phyloP scores from a whole-genome alignment of 2,329 filamentous ascomycete species.

The Orbilia oligospora region DNA sequence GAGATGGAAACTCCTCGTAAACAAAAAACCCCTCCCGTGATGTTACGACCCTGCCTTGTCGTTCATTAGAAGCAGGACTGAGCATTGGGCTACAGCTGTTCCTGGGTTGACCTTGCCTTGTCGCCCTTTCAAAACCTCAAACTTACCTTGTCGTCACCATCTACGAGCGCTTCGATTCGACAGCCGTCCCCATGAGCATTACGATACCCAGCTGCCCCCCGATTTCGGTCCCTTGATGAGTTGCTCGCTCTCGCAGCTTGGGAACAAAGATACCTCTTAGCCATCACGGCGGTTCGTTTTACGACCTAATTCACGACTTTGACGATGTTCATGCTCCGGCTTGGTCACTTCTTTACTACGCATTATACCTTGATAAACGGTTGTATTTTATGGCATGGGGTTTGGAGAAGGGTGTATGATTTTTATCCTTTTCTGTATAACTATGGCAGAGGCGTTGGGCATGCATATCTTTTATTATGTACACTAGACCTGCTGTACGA shows the following conservation, averaged over 20 bases:
- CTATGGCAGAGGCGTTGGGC: conserved; percentile 40
- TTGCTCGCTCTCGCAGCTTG: background rate
- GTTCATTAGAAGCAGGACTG: background rate
- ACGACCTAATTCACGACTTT: conserved; percentile 22
- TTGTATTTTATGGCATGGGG: conserved; percentile 38
- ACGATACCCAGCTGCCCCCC: background rate
- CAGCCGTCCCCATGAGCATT: background rate
- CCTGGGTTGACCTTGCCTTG: background rate
- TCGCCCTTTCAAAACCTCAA: too few species aligned
- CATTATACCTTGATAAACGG: conserved; percentile 31
- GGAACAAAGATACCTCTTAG: background rate
- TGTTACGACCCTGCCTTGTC: conserved; percentile 2
- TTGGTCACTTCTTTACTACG: conserved; percentile 15
- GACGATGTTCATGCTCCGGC: conserved; percentile 14
- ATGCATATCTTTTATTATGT: conserved; percentile 43
- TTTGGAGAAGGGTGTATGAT: conserved; percentile 11
- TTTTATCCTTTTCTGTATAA: conserved; percentile 38
- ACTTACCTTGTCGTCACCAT: conserved; percentile 7
- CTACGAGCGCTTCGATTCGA: too few species aligned
- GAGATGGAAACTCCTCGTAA: conserved; percentile 16
- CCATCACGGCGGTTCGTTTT: background rate
- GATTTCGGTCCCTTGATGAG: background rate
- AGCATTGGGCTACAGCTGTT: too few species aligned
- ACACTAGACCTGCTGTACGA: conserved; percentile 32
- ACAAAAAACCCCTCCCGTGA: background rate